Base-by-base conservation (phyloP, 2,329 filamentous ascomycete species). In the Aphanocladium album region DNA sequence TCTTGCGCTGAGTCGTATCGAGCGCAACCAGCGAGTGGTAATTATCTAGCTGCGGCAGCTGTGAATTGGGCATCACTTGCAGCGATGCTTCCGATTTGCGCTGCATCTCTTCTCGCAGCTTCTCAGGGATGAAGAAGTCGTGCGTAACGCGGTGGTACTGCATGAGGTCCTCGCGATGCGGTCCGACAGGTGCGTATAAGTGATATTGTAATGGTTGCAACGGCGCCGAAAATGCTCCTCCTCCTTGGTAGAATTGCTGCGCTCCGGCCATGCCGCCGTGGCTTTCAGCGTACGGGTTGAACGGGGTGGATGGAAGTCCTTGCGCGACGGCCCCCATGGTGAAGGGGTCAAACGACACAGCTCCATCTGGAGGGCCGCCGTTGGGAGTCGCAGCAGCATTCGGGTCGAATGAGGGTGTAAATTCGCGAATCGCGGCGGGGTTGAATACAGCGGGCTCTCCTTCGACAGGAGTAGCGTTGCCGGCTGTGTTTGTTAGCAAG, bases 21-120 rank as follows among this genome's bases (percentile, higher is more conserved):
- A 99, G 79, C 4, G 93, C 91, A 9, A 97, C 92, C 12, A 99
- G 81, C 4, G 92, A 96, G 73, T 98, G 93, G 71, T 95, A 98
- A 68, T 92, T 88, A 69, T 96, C 91, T 58, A 98, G 83, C 62
- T 86, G 82, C 6, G 91, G 91, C 8, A 96, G 79, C 62, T 91
- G 86, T 46, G 89, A 79, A 62, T 79, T 96, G 43, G 91, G 89
- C 66, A 97, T 85, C 8, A 91, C 88, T 72, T 97, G 93, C 58
- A 91, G 81, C 5, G 90, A 86, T 30, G 93, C 91, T 68, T 96
- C 93, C 0, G 89, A 82, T 75, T 93, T 96, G 75, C 89, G 91
- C 70, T 96, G 91, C 64, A 96, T 77, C 35, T 97, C 92, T 75
- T 97, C 91, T 59, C 95, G 84, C 7, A 96, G 75, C 62, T 91